phyloP scores from a whole-genome alignment of 192 early-diverging fungal genomes.

The Rhizoclosmatium sp. region DNA sequence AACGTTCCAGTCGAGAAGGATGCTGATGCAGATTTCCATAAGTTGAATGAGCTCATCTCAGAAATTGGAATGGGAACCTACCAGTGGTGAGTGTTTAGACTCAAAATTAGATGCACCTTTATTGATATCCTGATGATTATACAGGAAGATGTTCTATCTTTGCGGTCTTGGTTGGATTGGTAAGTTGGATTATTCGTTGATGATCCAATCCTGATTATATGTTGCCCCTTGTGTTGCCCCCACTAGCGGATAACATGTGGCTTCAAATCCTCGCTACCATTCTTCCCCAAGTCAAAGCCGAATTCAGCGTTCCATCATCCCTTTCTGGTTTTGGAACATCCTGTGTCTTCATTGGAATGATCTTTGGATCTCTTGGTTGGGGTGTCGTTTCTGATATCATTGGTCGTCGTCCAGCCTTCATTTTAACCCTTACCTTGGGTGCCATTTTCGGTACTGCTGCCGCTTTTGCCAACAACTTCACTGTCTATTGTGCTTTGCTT shows the following conservation, averaged over 20 bases:
- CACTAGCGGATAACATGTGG: conserved; percentile 15
- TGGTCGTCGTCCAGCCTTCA: conserved; percentile 80
- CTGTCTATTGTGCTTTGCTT: conserved; percentile 33
- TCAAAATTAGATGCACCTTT: background rate
- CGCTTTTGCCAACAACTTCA: conserved; percentile 71
- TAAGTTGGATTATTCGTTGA: background rate
- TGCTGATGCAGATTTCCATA: background rate
- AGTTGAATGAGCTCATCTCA: conserved; percentile 17
- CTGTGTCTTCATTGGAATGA: conserved; percentile 76
- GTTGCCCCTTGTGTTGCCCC: background rate
- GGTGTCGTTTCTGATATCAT: conserved; percentile 75
- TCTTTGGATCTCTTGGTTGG: conserved; percentile 86
- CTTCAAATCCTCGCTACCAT: conserved; percentile 72
- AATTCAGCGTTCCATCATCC: conserved; percentile 71
- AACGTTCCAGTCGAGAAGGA: background rate
- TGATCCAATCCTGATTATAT: background rate
- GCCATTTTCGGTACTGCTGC: conserved; percentile 74
- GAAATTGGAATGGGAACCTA: conserved; percentile 25
- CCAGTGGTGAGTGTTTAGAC: conserved; percentile 29
- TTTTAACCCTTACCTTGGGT: conserved; percentile 75
- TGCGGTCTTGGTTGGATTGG: conserved; percentile 20
- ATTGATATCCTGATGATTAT: background rate
- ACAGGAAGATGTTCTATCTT: conserved; percentile 20
- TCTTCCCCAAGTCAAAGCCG: conserved; percentile 78
- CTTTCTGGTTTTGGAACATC: conserved; percentile 61